These are phyloP conservation scores for Vicia villosa DNA, from an alignment of 306 rosid genomes.

Conservation along the genomic window DNA sequence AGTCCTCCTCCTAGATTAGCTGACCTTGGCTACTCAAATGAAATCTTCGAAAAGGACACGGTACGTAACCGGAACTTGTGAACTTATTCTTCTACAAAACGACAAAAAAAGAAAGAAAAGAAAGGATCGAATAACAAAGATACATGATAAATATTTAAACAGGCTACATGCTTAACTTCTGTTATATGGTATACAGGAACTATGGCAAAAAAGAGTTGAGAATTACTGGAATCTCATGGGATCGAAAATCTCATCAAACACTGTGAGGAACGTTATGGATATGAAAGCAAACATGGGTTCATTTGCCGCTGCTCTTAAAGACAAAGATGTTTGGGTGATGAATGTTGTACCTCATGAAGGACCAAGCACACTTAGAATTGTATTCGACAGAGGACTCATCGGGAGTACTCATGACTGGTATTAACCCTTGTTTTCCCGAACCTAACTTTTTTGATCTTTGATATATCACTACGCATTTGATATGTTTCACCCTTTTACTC, in stretches of 20 bases:
- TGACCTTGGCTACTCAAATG: slow-evolving; percentile 78
- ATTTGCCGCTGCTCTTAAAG: slow-evolving; percentile 78
- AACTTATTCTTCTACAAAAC: neutral
- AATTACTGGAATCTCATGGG: slow-evolving; percentile 78
- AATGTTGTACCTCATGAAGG: slow-evolving; percentile 83
- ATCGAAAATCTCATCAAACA: slow-evolving; percentile 61
- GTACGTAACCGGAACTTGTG: slow-evolving; percentile 49
- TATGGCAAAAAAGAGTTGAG: slow-evolving; percentile 81
- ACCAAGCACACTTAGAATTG: slow-evolving; percentile 81
- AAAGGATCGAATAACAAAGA: neutral
- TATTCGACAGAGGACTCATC: slow-evolving; percentile 89
- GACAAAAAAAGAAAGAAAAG: neutral
- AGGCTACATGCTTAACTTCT: slow-evolving; percentile 13
- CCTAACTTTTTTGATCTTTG: neutral
- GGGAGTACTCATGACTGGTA: slow-evolving; percentile 81
- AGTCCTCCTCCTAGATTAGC: slow-evolving; percentile 91
- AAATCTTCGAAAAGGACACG: slow-evolving; percentile 83
- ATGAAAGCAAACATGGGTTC: slow-evolving; percentile 94
- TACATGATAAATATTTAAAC: neutral
- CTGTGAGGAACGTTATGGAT: slow-evolving; percentile 84
- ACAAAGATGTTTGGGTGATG: slow-evolving; percentile 95
- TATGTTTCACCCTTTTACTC: neutral
- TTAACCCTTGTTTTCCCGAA: slow-evolving; percentile 21
- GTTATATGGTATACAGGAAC: slow-evolving; percentile 54
- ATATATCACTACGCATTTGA: neutral